phyloP scores from a whole-genome alignment of 192 early-diverging fungal genomes.

The Mortierella hygrophila region DNA sequence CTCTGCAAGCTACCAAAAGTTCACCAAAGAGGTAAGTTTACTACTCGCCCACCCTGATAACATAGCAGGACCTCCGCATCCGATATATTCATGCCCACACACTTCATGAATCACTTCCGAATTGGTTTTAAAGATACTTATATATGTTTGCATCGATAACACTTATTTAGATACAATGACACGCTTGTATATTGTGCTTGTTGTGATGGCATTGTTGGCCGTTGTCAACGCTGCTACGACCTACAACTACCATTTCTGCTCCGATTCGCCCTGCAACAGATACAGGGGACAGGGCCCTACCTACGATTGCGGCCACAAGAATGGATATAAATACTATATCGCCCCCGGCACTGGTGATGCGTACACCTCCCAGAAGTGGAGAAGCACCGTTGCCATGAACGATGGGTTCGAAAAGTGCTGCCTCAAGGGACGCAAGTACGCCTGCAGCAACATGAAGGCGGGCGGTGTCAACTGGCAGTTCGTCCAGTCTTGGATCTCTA shows the following conservation, averaged over 20 bases:
- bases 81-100: constrained; percentile 12
- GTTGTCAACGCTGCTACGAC: constrained; percentile 21
- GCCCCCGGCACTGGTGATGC: constrained; percentile 25
- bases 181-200: constrained; percentile 10
- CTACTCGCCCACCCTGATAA: constrained; percentile 12
- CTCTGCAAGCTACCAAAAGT: not conserved
- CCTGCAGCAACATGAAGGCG: constrained; percentile 30
- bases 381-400: constrained; percentile 27
- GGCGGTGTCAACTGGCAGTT: constrained; percentile 21
- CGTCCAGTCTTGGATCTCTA: constrained; percentile 26
- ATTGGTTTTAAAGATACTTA: constrained; percentile 17
- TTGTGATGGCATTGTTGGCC: constrained; percentile 18
- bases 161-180: constrained; percentile 23
- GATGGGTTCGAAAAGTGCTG: constrained; percentile 22
- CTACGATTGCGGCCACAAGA: constrained; percentile 14
- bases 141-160: constrained; percentile 17
- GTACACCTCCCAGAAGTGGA: constrained; percentile 30
- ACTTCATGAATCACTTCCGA: constrained; percentile 17
- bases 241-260: constrained; percentile 32
- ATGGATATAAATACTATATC: constrained; percentile 28
- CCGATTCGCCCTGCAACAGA: constrained; percentile 11
- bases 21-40: constrained; percentile 17
- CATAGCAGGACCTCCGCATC: constrained; percentile 7
- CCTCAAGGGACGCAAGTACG: constrained; percentile 29
- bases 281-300: constrained; percentile 25